phyloP scores from a whole-genome alignment of 225 moss, liverwort and hornwort genomes.

The Pleurozium schreberi region DNA sequence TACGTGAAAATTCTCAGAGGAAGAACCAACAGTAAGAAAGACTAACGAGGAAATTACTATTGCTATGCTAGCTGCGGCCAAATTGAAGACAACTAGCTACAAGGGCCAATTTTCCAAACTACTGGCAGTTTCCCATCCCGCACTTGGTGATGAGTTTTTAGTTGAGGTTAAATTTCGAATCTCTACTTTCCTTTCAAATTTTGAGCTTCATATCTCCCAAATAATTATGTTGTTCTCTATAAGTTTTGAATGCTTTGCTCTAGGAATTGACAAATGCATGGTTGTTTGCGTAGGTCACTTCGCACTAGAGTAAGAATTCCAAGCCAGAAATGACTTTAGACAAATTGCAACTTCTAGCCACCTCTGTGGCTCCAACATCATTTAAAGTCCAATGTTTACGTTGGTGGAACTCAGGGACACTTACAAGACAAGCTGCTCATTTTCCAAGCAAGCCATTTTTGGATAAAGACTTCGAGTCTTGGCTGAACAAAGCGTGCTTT shows the following conservation, averaged over 20 bases:
- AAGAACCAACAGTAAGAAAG: rapidly evolving
- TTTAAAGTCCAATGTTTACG: neutral
- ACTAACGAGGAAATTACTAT: neutral
- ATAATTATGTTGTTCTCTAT: no score
- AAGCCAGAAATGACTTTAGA: neutral
- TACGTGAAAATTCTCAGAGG: rapidly evolving
- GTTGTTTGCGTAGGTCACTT: neutral
- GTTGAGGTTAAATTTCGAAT: no score
- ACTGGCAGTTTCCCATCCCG: neutral
- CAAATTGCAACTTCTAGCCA: neutral
- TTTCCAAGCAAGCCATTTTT: neutral
- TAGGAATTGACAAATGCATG: rapidly evolving
- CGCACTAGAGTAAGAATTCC: neutral
- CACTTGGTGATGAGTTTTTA: neutral
- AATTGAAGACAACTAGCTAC: neutral
- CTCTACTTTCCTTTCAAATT: no score
- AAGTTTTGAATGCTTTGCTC: no score
- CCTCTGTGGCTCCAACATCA: rapidly evolving
- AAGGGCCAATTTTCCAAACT: neutral
- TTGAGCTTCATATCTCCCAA: no score
- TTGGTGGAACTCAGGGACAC: neutral
- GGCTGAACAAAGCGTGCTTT: no score
- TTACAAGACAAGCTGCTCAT: neutral
- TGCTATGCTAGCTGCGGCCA: neutral
- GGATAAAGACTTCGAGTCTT: no score